These are phyloP conservation scores for Carex myosuroides DNA, from an alignment of 176 grass and related monocot genomes.

Conservation along the genomic window DNA sequence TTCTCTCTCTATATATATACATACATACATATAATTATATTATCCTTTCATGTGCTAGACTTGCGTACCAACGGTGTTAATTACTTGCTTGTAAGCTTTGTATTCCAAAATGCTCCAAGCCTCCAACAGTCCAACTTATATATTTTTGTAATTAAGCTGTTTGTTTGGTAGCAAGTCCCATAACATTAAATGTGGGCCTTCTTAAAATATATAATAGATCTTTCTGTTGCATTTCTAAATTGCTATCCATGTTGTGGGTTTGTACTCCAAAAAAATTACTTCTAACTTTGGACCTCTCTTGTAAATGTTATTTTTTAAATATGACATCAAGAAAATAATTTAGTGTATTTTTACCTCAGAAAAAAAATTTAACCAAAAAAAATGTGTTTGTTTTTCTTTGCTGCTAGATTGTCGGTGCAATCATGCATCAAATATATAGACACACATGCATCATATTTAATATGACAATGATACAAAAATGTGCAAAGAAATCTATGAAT, in stretches of 20 bases:
- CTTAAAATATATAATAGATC: background rate
- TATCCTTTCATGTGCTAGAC: background rate
- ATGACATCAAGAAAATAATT: background rate
- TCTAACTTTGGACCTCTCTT: background rate
- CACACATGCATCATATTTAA: background rate
- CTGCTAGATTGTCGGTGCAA: constrained; percentile 9
- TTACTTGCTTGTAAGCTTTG: constrained; percentile 5
- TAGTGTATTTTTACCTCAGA: background rate
- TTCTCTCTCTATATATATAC: too few species aligned
- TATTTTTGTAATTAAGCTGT: background rate
- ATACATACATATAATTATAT: too few species aligned
- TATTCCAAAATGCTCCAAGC: background rate
- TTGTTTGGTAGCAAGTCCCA: constrained; percentile 16
- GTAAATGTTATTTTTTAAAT: background rate
- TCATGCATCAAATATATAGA: background rate
- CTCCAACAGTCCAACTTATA: too few species aligned
- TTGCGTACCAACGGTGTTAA: background rate
- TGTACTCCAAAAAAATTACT: background rate
- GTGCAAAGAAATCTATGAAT: background rate
- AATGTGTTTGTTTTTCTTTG: background rate
- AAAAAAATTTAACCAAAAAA: background rate
- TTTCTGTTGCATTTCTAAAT: background rate
- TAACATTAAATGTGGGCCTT: background rate
- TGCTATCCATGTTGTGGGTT: too few species aligned
- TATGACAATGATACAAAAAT: background rate